Evolutionary conservation across 768 basidiomycete genomes (phyloP).

Genomic region (Psilocybe tampanensis): DNA sequence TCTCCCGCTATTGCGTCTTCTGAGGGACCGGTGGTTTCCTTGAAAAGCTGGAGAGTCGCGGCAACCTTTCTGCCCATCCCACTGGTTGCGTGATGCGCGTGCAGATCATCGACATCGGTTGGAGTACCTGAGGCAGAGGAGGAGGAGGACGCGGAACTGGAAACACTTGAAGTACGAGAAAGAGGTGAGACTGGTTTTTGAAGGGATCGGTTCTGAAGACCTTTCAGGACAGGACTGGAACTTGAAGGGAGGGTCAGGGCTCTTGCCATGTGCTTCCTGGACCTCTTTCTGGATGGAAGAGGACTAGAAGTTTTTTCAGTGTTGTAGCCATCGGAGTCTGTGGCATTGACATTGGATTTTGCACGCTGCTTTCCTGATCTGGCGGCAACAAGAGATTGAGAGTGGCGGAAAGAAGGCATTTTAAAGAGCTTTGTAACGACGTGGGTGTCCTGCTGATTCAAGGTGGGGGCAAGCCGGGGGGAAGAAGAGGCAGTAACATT

Average conservation of each 20-base stretch:
- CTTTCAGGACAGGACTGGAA: slow-evolving; percentile 26
- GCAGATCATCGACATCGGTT: slow-evolving; percentile 31
- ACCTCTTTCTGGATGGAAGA: slow-evolving; percentile 28
- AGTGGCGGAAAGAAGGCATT: slow-evolving; percentile 25
- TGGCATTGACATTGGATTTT: slow-evolving; percentile 28
- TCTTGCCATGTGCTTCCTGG: slow-evolving; percentile 33
- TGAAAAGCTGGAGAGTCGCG: slow-evolving; percentile 80
- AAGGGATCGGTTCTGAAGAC: slow-evolving; percentile 25
- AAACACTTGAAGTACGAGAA: slow-evolving; percentile 36
- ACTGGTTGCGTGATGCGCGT: slow-evolving; percentile 30
- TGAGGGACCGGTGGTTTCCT: slow-evolving; percentile 57
- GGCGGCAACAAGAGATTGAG: slow-evolving; percentile 26
- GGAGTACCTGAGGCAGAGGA: slow-evolving; percentile 36
- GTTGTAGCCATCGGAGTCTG: slow-evolving; percentile 46
- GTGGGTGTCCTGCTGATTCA: slow-evolving; percentile 16
- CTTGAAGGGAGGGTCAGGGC: slow-evolving; percentile 41
- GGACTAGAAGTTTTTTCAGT: slow-evolving; percentile 41
- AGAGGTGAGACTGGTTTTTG: slow-evolving; percentile 33
- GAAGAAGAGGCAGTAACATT: slow-evolving; percentile 23
- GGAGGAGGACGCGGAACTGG: slow-evolving; percentile 34
- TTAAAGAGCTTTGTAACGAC: slow-evolving; percentile 21
- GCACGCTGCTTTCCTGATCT: slow-evolving; percentile 27
- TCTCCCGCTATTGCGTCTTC: slow-evolving; percentile 35
- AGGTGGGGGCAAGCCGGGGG: slow-evolving; percentile 22
- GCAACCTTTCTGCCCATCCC: slow-evolving; percentile 84